These are phyloP conservation scores for Dioscorea dumetorum DNA, from an alignment of 106 monocot species.

Conservation along the genomic window DNA sequence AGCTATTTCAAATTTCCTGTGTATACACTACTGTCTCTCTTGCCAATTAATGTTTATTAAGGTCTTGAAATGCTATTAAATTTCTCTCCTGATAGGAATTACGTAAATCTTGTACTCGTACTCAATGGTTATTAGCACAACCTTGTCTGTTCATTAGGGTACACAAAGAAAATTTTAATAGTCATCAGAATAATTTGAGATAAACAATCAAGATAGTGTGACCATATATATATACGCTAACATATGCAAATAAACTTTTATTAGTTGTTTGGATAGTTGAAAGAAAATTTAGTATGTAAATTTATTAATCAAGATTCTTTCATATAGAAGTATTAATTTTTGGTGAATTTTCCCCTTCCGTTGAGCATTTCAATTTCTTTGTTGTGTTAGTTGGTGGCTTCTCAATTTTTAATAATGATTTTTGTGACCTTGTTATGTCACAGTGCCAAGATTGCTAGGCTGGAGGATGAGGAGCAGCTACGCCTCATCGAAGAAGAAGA, in stretches of 20 bases:
- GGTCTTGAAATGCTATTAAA: no score
- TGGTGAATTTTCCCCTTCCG: neutral
- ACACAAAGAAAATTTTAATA: no score
- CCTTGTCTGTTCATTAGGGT: no score
- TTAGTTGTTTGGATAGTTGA: neutral
- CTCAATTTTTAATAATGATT: neutral
- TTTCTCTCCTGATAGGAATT: no score
- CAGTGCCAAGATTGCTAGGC: conserved; percentile 44
- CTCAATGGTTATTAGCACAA: no score
- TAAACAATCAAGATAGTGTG: no score
- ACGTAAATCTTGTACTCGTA: no score
- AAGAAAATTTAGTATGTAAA: neutral
- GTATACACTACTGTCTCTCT: no score
- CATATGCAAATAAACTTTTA: neutral
- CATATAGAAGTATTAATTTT: neutral
- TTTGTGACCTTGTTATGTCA: neutral
- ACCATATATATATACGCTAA: no score
- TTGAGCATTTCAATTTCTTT: neutral
- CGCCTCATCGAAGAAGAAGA: conserved; percentile 54
- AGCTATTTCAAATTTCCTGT: no score
- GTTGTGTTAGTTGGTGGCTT: neutral
- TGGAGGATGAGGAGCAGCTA: conserved; percentile 57
- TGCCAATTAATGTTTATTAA: no score
- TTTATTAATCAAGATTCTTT: neutral
- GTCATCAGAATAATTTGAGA: no score